Base-by-base conservation (phyloP, 192 early-diverging fungal species). In the Phycomyces nitens region DNA sequence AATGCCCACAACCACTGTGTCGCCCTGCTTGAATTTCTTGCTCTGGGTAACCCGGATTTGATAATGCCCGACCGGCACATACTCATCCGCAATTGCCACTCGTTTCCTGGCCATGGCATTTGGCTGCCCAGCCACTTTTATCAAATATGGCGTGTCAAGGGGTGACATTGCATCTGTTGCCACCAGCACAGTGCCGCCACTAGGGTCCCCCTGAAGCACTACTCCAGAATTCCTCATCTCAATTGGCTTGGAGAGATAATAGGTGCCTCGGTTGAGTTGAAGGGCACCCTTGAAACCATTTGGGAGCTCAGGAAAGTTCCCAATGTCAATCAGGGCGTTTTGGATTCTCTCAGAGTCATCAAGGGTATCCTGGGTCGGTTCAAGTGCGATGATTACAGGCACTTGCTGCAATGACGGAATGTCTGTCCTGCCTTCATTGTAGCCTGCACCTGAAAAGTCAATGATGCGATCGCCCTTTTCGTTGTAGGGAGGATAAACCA, bases 371-470 rank as follows among this genome's bases (percentile, higher is more conserved):
- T 74, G 53, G 14, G 62, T 24, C 23, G 73, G 73, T 4, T 8
- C 53, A 3, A 76, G 62, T 0, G 27, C 41, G 22, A 71, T 69
- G 0, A 70, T 5, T 0, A 68, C 43, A 5, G 70, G 64, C 0
- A 76, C 52, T 18, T 72, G 47, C 0, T 26, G 24, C 22, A 64
- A 7, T 38, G 65, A 57, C 0, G 79, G 79, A 0, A 81, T 4
- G 7, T 64, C 71, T 1, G 66, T 73, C 44, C 69, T 61, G 1
- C 79, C 79, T 39, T 75, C 72, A 44, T 70, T 73, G 66, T 71
- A 81, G 1, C 76, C 79, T 10, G 67, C 79, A 58, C 70, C 70
- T 26, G 73, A 77, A 58, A 81, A 81, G 39, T 81, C 76, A 44
- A 77, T 69, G 1, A 81, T 63, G 34, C 71, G 73, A 26, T 81